phyloP scores from a whole-genome alignment of 495 filamentous ascomycete genomes.

The Physcia stellaris region DNA sequence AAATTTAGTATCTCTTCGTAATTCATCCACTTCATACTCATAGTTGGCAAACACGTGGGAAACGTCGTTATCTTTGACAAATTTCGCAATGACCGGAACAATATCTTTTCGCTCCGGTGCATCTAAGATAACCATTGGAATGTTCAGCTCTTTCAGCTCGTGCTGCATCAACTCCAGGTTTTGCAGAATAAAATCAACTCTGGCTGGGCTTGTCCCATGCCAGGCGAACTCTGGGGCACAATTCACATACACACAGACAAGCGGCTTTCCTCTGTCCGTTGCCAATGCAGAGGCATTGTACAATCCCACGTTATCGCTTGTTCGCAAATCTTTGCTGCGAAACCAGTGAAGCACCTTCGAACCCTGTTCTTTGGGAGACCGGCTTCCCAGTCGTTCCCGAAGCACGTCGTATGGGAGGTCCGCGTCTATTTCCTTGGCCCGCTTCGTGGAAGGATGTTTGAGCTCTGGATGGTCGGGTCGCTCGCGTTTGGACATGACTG shows the following conservation, averaged over 20 bases:
- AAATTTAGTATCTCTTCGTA: constrained; percentile 33
- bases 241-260: constrained; percentile 26
- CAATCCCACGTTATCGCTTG: constrained; percentile 28
- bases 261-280: constrained; percentile 15
- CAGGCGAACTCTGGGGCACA: constrained; percentile 25
- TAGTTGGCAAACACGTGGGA: constrained; percentile 53
- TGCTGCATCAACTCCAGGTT: constrained; percentile 24
- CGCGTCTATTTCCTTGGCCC: constrained; percentile 28
- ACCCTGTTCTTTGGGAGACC: constrained; percentile 13
- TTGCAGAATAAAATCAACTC: constrained; percentile 28
- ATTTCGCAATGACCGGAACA: constrained; percentile 21
- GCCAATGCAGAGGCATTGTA: constrained; percentile 23
- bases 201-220: constrained; percentile 28
- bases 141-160: constrained; percentile 24
- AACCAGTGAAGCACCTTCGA: constrained; percentile 27
- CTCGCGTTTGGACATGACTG: constrained; percentile 18
- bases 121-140: constrained; percentile 23
- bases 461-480: constrained; percentile 19
- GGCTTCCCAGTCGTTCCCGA: constrained; percentile 15
- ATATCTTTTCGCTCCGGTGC: constrained; percentile 22
- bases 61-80: constrained; percentile 22
- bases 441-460: constrained; percentile 27
- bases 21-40: constrained; percentile 70
- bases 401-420: constrained; percentile 21
- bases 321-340: constrained; percentile 26